These are phyloP conservation scores for Penicillium desertorum DNA, from an alignment of 495 filamentous ascomycete species.

Conservation along the genomic window DNA sequence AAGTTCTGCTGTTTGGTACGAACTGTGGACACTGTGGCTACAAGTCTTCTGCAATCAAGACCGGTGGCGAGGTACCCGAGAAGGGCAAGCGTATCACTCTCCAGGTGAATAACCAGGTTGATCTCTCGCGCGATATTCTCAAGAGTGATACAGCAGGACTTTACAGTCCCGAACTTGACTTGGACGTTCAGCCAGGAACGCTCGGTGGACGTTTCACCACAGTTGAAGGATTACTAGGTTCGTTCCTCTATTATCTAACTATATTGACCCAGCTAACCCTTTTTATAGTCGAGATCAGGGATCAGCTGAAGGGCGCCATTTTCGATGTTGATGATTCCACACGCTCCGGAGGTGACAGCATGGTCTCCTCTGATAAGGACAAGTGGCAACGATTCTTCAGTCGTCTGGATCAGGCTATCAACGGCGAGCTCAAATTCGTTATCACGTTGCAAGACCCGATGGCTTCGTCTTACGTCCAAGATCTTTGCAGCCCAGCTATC, in stretches of 20 bases:
- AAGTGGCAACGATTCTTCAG: slow-evolving; percentile 82
- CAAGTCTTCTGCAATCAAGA: slow-evolving; percentile 69
- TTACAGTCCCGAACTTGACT: slow-evolving; percentile 77
- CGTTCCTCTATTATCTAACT: neutral
- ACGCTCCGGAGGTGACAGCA: slow-evolving; percentile 68
- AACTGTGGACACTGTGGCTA: slow-evolving; percentile 91
- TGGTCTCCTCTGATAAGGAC: slow-evolving; percentile 57
- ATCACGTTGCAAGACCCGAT: slow-evolving; percentile 84
- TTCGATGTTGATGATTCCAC: slow-evolving; percentile 66
- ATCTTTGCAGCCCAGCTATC: slow-evolving; percentile 65
- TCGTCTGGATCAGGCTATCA: slow-evolving; percentile 72
- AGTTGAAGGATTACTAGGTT: slow-evolving; percentile 63
- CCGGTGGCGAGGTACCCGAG: slow-evolving; percentile 86
- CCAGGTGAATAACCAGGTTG: slow-evolving; percentile 65
- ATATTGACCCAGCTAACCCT: neutral
- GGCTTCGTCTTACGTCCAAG: slow-evolving; percentile 91
- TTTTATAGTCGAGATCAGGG: slow-evolving; percentile 83
- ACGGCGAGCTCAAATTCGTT: slow-evolving; percentile 79
- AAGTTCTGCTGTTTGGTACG: slow-evolving; percentile 88
- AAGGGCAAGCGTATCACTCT: slow-evolving; percentile 83
- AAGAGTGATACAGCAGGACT: slow-evolving; percentile 92
- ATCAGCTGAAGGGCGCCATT: slow-evolving; percentile 81
- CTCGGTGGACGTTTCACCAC: slow-evolving; percentile 97
- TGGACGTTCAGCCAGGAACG: slow-evolving; percentile 84
- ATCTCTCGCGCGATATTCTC: slow-evolving; percentile 88